Evolutionary conservation across 176 grass and related monocot species (phyloP), one percentile per base, ranked within the genome.

Genomic region (Calamus simplicifolius): DNA sequence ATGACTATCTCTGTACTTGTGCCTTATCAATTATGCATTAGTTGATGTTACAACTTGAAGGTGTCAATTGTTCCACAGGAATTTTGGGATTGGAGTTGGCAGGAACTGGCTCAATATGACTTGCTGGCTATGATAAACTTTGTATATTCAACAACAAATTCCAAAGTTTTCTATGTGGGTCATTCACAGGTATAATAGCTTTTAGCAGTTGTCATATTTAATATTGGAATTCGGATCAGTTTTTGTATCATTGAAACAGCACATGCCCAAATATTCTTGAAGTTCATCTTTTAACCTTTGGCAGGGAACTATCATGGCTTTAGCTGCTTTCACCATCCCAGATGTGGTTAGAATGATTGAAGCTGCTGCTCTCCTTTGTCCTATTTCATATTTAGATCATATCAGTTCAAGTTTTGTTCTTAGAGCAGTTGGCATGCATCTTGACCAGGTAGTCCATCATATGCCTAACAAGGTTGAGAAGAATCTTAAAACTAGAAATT

Each of bases 11-110:
- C 8, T 43, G 2, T 43, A 10, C 35, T 3, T 43, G 35, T 43
- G 31, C 31, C 6, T 35, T 35, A 7, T 35, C 31, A 35, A 35
- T 35, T 35, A 10, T 35, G 10, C 35, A 43, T 43, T 10, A 43
- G 35, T 43, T 43, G 35, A 7, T 43, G 35, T 54, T 54, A 16
- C 29, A 13, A 15, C 16, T 53, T 4, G 49, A 71, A 27, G 54
- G 14, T 25, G 16, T 59, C 51, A 48, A 7, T 50, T 60, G 26
- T 60, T 70, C 80, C 58, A n/a, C 67, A 96, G 92, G 68, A 75
- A 58, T 96, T 96, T 80, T 96, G 86, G 92, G 83, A 96, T 69
- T 96, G 86, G 92, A 96, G 86, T 79, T 96, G 92, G 92, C 80
- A 90, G 75, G 91, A 96, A 69, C 78, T 96, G 15, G 86, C 83